Evolutionary conservation across 495 filamentous ascomycete genomes (phyloP).

Genomic region (Aspergillus affinis): DNA sequence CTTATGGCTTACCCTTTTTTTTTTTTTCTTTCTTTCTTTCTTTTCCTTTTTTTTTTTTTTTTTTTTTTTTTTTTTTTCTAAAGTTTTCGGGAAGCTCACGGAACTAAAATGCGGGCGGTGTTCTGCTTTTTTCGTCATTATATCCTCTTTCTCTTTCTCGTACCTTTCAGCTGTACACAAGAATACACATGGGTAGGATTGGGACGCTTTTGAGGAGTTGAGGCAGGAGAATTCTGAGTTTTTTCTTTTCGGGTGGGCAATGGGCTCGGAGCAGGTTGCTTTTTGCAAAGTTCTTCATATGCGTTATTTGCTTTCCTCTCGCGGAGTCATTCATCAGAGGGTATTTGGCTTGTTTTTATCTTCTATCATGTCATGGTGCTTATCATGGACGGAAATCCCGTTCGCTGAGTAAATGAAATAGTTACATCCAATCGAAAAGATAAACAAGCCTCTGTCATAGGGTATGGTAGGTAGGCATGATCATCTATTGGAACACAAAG

Average conservation of each 20-base stretch:
- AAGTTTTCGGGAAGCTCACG: neutral
- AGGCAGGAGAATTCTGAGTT: neutral
- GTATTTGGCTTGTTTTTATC: neutral
- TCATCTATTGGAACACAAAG: constrained; percentile 25
- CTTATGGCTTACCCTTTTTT: neutral
- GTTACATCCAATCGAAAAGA: neutral
- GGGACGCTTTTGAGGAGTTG: constrained; percentile 4
- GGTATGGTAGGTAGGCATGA: neutral
- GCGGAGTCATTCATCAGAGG: neutral
- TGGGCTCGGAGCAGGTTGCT: neutral
- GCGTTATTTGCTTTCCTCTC: neutral
- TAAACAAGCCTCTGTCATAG: neutral
- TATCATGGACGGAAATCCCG: neutral
- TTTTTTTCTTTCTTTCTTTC: neutral
- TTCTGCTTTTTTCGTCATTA: neutral
- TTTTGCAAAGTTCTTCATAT: neutral
- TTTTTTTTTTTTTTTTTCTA: neutral
- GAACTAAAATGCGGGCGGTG: neutral
- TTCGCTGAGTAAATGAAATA: neutral
- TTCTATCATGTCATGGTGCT: neutral
- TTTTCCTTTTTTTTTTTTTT: too few species aligned
- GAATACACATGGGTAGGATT: constrained; percentile 5
- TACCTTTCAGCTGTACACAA: neutral
- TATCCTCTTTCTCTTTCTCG: neutral
- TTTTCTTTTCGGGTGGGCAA: neutral